phyloP scores from a whole-genome alignment of 2,329 filamentous ascomycete species.

The Colletotrichum eremochloae region DNA sequence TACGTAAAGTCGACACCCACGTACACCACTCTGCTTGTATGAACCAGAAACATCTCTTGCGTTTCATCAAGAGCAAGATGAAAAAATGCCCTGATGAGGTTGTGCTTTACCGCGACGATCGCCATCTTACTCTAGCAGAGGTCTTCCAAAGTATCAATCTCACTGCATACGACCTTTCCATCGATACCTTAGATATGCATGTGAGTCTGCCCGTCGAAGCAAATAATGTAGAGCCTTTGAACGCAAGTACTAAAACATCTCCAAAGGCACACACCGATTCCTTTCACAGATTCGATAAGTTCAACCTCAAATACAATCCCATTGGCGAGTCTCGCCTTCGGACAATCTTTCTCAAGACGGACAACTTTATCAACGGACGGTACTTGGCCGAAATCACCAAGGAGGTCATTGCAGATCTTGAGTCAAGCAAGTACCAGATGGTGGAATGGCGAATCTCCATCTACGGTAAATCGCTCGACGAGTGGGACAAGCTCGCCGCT shows the following conservation, averaged over 20 bases:
- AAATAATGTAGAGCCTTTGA: background rate
- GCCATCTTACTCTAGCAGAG: conserved; percentile 89
- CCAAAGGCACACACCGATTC: conserved; percentile 90
- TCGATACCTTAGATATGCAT: conserved; percentile 99
- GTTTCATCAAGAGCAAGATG: conserved; percentile 99
- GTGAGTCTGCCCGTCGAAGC: conserved; percentile 62
- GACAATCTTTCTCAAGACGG: conserved; percentile 99
- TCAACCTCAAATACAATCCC: conserved; percentile 99
- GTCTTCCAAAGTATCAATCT: conserved; percentile 98
- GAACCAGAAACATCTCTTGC: conserved; percentile 98
- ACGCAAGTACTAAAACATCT: conserved; percentile 3
- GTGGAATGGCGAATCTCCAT: conserved; percentile 99
- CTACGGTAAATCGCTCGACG: conserved; percentile 90
- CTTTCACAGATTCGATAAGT: conserved; percentile 99
- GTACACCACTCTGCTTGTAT: conserved; percentile 99
- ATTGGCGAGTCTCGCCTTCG: conserved; percentile 94
- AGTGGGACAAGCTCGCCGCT: conserved; percentile 97
- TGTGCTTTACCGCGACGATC: conserved; percentile 92
- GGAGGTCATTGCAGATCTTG: conserved; percentile 95
- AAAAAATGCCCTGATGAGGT: conserved; percentile 97
- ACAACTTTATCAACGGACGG: conserved; percentile 95
- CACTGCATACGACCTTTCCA: conserved; percentile 96
- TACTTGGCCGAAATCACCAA: conserved; percentile 98
- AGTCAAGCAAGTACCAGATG: conserved; percentile 99
- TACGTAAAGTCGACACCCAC: conserved; percentile 98